Conservation (phyloP, 2,329 filamentous ascomycete genomes). For the Ilyonectria robusta region DNA sequence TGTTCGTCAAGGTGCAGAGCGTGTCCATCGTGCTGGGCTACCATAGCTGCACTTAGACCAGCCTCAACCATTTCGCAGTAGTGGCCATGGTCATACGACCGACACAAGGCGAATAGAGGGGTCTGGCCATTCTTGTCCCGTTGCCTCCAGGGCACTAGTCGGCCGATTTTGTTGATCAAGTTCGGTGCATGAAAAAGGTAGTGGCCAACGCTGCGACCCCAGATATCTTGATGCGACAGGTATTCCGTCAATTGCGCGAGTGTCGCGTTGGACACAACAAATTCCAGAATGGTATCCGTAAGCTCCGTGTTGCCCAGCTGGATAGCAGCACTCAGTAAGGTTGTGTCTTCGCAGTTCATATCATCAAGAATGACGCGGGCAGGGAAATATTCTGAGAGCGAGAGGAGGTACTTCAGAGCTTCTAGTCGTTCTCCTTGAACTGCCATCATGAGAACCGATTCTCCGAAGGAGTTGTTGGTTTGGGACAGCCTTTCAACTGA, state of each 20-base stretch:
- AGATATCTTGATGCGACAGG: conserved; percentile 81
- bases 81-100: conserved; percentile 92
- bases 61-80: conserved; percentile 91
- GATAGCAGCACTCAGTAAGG: conserved; percentile 89
- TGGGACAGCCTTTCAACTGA: conserved; percentile 85
- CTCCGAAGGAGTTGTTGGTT: conserved; percentile 78
- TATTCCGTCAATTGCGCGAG: conserved; percentile 75
- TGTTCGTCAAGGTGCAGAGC: conserved; percentile 94
- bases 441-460: conserved; percentile 92
- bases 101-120: conserved; percentile 94
- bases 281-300: conserved; percentile 82
- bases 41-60: conserved; percentile 81
- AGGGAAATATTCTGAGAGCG: conserved; percentile 82
- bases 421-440: conserved; percentile 80
- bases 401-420: conserved; percentile 84
- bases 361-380: conserved; percentile 81
- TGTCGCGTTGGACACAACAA: conserved; percentile 71
- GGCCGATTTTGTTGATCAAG: conserved; percentile 83
- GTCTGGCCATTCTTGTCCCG: conserved; percentile 98
- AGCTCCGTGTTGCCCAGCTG: conserved; percentile 84
- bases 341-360: conserved; percentile 90
- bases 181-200: conserved; percentile 94
- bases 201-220: conserved; percentile 92
- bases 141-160: conserved; percentile 87
- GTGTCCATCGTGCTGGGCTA: conserved; percentile 81